Conservation (phyloP, 106 monocot genomes). For the Platanthera zijinensis region DNA sequence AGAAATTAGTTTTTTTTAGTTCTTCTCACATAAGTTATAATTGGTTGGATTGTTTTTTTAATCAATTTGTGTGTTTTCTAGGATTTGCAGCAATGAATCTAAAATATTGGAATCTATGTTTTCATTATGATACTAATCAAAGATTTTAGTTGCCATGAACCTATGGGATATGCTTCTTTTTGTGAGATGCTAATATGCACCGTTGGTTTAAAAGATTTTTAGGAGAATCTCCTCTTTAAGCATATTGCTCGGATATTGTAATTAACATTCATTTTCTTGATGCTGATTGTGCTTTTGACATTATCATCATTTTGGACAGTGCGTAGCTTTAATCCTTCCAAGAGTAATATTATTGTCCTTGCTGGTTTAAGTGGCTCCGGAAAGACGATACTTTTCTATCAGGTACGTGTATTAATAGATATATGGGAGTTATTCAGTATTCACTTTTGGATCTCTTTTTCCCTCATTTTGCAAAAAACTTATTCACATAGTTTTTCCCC, state of each 20-base stretch:
- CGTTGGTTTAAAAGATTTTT: not conserved
- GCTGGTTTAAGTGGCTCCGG: conserved; percentile 81
- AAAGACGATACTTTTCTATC: conserved; percentile 83
- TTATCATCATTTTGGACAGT: conserved; percentile 24
- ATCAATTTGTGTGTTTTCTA: too few relatives aligned
- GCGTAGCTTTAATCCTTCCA: conserved; percentile 36
- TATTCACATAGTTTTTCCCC: not conserved
- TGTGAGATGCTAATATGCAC: not conserved
- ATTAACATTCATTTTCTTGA: not conserved
- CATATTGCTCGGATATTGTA: not conserved
- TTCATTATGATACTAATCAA: too few relatives aligned
- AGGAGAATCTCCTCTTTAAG: not conserved
- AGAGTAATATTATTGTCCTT: conserved; percentile 64
- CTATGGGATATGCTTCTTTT: too few relatives aligned
- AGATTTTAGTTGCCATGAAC: too few relatives aligned
- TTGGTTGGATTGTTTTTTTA: too few relatives aligned
- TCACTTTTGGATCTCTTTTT: not conserved
- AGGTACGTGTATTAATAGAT: conserved; percentile 25
- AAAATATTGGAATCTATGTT: too few relatives aligned
- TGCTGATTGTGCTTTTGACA: not conserved
- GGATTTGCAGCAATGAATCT: too few relatives aligned
- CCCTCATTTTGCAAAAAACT: not conserved
- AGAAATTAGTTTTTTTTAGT: too few relatives aligned
- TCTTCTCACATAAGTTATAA: too few relatives aligned
- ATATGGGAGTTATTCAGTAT: not conserved